These are phyloP conservation scores for Fusarium sp. DNA, from an alignment of 2,329 filamentous ascomycete genomes.

Conservation along the genomic window DNA sequence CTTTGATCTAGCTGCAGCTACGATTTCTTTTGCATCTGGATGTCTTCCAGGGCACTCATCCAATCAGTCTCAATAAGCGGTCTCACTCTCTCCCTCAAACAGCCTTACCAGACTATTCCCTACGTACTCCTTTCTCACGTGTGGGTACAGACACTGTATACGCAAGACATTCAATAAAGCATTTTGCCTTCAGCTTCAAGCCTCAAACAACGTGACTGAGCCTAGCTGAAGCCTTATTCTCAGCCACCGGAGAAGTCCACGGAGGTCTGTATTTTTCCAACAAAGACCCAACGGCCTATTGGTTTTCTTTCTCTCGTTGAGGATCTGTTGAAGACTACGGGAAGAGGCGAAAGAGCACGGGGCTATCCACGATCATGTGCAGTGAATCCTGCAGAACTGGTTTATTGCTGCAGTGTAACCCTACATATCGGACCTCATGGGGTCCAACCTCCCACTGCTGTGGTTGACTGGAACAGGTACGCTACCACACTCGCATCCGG, in stretches of 20 bases:
- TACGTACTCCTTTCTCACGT: neutral
- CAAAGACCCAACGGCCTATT: neutral
- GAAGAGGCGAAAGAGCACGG: neutral
- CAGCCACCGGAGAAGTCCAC: constrained; percentile 20
- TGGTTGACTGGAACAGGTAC: constrained; percentile 10
- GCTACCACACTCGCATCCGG: constrained; percentile 14
- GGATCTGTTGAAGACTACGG: neutral
- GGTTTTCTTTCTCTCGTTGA: neutral
- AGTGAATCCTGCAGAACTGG: neutral
- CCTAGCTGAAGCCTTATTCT: constrained; percentile 17
- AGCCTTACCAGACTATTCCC: neutral
- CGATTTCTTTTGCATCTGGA: neutral
- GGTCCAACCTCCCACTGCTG: constrained; percentile 2
- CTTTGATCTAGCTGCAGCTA: constrained; percentile 10
- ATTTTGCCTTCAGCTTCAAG: constrained; percentile 14
- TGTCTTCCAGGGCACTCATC: neutral
- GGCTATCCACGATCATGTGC: constrained; percentile 10
- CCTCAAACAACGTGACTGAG: neutral
- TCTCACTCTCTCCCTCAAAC: neutral
- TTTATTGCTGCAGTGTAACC: constrained; percentile 31
- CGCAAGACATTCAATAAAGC: constrained; percentile 2
- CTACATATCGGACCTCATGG: constrained; percentile 7
- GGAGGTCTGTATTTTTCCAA: neutral
- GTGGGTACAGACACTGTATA: constrained; percentile 1
- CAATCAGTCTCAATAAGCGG: constrained; percentile 9